These are phyloP conservation scores for Asterochloris sp. DNA, from an alignment of 139 green algal species.

Conservation along the genomic window DNA sequence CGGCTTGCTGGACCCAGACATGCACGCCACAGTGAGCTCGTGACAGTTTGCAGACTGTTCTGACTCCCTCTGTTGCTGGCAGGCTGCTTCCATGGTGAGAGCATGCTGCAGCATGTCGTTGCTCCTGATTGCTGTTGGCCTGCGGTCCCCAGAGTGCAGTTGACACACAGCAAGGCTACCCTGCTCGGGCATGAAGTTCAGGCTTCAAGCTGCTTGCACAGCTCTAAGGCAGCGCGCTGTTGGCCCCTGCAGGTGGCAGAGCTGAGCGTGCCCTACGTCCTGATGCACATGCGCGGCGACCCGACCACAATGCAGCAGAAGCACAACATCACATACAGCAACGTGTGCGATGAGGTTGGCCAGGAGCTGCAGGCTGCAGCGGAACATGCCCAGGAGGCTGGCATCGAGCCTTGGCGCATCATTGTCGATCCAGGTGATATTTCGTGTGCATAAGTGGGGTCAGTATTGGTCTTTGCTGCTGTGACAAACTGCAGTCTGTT, in stretches of 20 bases:
- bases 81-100: neutral
- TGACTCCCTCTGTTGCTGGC: neutral
- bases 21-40: slow-evolving; percentile 48
- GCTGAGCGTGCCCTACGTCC: slow-evolving; percentile 82
- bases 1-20: slow-evolving; percentile 70
- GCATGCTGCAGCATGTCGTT: no score
- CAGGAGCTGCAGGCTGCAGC: slow-evolving; percentile 53
- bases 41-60: slow-evolving; percentile 14
- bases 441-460: neutral
- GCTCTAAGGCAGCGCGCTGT: no score
- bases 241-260: slow-evolving; percentile 51
- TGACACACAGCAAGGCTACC: neutral
- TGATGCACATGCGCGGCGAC: slow-evolving; percentile 96
- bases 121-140: no score
- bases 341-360: slow-evolving; percentile 61
- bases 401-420: slow-evolving; percentile 84
- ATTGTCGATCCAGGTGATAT: slow-evolving; percentile 75
- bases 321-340: slow-evolving; percentile 55
- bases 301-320: slow-evolving; percentile 72
- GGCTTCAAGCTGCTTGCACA: no score
- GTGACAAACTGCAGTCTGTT: neutral
- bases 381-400: slow-evolving; percentile 55
- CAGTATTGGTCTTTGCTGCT: neutral
- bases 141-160: no score
- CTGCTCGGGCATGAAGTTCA: neutral